Evolutionary conservation across 1,284 basidiomycete genomes (phyloP).

Genomic region (Ustilago cynodontis): DNA sequence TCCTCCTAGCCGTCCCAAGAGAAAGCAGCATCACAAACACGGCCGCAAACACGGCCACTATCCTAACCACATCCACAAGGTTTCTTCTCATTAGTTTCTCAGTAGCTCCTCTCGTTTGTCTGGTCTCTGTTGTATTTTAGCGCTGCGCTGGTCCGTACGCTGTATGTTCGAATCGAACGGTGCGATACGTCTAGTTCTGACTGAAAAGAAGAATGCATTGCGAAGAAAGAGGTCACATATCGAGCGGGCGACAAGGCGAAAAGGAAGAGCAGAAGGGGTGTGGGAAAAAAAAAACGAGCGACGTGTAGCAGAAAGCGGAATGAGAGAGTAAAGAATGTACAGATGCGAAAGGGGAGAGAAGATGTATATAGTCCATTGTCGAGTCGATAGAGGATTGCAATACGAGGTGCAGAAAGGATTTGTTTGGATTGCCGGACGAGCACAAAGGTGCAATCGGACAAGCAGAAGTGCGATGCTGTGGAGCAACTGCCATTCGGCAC

Average conservation of each 20-base stretch:
- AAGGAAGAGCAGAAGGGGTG: too few species aligned
- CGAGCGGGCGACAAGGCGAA: not conserved
- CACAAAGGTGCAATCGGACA: not conserved
- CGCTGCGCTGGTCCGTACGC: constrained; percentile 12
- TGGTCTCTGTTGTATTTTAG: constrained; percentile 1
- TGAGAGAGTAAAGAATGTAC: constrained; percentile 2
- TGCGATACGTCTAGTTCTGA: not conserved
- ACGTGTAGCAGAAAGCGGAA: not conserved
- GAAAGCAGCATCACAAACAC: constrained; percentile 2
- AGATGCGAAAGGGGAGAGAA: constrained; percentile 9
- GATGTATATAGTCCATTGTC: constrained; percentile 20
- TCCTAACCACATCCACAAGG: not conserved
- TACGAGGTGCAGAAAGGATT: not conserved
- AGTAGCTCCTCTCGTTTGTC: too few species aligned
- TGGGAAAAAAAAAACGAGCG: not conserved
- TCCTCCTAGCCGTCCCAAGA: not conserved
- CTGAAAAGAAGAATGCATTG: constrained; percentile 25
- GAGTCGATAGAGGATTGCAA: not conserved
- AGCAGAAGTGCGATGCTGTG: too few species aligned
- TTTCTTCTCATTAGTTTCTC: not conserved
- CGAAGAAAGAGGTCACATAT: constrained; percentile 9
- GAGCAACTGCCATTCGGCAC: too few species aligned
- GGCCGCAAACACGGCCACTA: not conserved
- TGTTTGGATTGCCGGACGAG: not conserved
- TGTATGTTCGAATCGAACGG: not conserved